A percentile compares a stretch with the other conserved stretches of the same genome.
Conservation (phyloP, 2,329 filamentous ascomycete genomes). For the Kalaharituber pfeilii region DNA sequence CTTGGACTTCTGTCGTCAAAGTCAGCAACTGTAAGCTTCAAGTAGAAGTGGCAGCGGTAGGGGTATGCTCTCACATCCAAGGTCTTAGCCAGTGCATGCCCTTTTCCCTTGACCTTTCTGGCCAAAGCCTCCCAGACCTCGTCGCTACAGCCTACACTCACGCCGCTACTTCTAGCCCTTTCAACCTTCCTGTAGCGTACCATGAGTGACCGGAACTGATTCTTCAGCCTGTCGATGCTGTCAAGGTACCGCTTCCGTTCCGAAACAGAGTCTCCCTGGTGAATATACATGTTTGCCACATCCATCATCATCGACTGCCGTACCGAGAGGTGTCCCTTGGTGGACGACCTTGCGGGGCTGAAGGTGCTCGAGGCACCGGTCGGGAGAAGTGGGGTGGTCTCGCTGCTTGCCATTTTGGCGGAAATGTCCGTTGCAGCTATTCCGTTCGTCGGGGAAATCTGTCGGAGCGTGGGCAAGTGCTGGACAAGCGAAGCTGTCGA, state of each 20-base stretch:
- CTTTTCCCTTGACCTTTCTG: neutral
- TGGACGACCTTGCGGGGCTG: neutral
- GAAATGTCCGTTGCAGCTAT: too few relatives aligned
- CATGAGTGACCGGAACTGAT: neutral
- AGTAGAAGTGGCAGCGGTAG: neutral
- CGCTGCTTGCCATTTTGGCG: neutral
- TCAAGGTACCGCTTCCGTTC: neutral
- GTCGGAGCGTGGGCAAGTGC: too few relatives aligned
- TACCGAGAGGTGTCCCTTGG: neutral
- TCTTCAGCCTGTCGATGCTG: neutral
- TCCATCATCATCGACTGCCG: neutral
- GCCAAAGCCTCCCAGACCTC: neutral
- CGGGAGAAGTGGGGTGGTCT: neutral
- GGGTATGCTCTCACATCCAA: neutral
- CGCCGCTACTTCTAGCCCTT: neutral
- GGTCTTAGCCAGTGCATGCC: neutral
- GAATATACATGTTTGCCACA: neutral
- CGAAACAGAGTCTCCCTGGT: neutral
- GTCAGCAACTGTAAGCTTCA: neutral
- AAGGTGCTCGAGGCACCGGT: too few relatives aligned
- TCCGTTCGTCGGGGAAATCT: too few relatives aligned
- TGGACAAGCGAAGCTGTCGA: too few relatives aligned
- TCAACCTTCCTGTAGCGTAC: neutral
- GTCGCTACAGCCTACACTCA: neutral
- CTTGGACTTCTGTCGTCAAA: neutral